These are phyloP conservation scores for Pythium brachiatum DNA, from an alignment of 352 stramenopile species.

Conservation along the genomic window DNA sequence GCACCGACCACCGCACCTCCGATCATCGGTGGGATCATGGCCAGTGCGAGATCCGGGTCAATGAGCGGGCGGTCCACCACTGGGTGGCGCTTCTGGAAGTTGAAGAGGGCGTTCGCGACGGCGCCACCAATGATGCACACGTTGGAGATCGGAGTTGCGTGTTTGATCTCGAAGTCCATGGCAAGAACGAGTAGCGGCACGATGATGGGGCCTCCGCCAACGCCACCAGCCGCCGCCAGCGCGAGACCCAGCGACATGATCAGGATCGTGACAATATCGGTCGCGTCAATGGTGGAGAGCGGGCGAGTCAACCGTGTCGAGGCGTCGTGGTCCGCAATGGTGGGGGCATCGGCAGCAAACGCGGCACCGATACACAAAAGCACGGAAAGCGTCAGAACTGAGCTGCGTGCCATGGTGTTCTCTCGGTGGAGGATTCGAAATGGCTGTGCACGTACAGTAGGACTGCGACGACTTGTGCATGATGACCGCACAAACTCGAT, in stretches of 20 bases:
- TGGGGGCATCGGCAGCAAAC: no score
- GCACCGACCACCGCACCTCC: conserved; percentile 10
- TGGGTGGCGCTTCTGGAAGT: conserved; percentile 9
- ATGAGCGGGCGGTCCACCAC: conserved; percentile 4
- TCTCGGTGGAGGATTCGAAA: no score
- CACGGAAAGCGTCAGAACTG: no score
- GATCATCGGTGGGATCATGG: conserved; percentile 13
- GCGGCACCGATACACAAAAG: no score
- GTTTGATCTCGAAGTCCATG: conserved; percentile 16
- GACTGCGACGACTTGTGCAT: no score
- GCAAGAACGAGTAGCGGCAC: conserved; percentile 8
- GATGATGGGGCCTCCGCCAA: conserved; percentile 7
- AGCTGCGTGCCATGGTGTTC: no score
- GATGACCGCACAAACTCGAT: no score
- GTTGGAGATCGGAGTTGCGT: conserved; percentile 12
- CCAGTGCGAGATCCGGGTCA: conserved; percentile 8
- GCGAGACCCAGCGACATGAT: neutral
- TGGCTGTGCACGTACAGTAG: no score
- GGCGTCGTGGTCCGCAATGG: no score
- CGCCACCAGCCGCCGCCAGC: neutral
- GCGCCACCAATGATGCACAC: conserved; percentile 10
- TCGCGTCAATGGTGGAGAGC: neutral
- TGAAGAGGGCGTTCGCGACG: conserved; percentile 14
- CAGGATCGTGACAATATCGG: neutral
- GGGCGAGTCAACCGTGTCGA: no score